Evolutionary conservation across 306 rosid species (phyloP).

Genomic region (Trifolium fragiferum): DNA sequence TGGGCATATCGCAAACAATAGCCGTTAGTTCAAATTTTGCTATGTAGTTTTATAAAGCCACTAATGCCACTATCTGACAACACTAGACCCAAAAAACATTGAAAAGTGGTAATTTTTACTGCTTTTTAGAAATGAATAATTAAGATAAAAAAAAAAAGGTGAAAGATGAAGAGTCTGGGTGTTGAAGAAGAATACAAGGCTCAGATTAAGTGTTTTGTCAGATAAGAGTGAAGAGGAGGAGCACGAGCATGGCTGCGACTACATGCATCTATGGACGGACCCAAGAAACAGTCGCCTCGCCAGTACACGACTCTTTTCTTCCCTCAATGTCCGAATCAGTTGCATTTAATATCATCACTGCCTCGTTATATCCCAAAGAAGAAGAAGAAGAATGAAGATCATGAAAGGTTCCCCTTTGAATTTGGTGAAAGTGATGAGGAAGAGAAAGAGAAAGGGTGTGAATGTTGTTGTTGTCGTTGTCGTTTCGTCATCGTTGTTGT

Average conservation of each 20-base stretch:
- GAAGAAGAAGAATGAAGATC: constrained; percentile 15
- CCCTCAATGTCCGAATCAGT: not conserved
- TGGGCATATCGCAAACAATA: not conserved
- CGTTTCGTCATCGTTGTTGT: not conserved
- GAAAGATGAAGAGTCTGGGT: not conserved
- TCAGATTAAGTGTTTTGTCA: constrained; percentile 22
- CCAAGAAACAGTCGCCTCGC: not conserved
- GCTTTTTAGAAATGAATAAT: not conserved
- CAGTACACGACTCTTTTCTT: not conserved
- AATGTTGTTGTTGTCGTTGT: not conserved
- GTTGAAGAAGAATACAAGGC: not conserved
- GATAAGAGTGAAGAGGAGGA: constrained; percentile 9
- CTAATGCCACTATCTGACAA: not conserved
- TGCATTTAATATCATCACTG: constrained; percentile 16
- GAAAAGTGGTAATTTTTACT: not conserved
- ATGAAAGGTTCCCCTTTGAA: not conserved
- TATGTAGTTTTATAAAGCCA: not conserved
- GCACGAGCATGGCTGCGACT: not conserved
- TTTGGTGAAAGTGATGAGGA: not conserved
- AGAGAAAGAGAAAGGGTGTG: too few species aligned
- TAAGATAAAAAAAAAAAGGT: not conserved
- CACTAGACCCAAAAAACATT: not conserved
- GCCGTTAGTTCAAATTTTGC: not conserved
- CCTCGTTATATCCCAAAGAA: constrained; percentile 15
- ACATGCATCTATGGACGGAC: not conserved